These are phyloP conservation scores for Phycomyces nitens DNA, from an alignment of 192 early-diverging fungal species.

Conservation along the genomic window DNA sequence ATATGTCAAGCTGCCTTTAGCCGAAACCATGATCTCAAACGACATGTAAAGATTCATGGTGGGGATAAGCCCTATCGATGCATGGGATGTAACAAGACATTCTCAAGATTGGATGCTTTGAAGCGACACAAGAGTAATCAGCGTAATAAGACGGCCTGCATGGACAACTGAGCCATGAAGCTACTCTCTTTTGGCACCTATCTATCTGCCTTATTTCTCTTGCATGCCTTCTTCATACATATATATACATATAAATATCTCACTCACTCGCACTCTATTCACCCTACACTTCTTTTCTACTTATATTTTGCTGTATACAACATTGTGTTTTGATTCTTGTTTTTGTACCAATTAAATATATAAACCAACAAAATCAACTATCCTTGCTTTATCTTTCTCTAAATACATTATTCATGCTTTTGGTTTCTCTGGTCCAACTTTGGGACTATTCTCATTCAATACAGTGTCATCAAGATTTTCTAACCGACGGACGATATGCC, in stretches of 20 bases:
- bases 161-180: not conserved
- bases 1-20: conserved; percentile 49
- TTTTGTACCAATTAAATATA: not conserved
- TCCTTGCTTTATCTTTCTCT: too few species aligned
- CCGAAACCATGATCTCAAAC: conserved; percentile 72
- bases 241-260: not conserved
- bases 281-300: not conserved
- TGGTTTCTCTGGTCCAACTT: too few species aligned
- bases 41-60: conserved; percentile 73
- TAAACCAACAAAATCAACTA: too few species aligned
- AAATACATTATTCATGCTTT: too few species aligned
- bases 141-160: conserved; percentile 12
- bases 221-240: not conserved
- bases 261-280: not conserved
- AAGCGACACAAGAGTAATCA: conserved; percentile 50
- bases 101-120: conserved; percentile 63
- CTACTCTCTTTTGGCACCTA: not conserved
- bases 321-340: not conserved
- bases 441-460: too few species aligned
- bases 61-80: conserved; percentile 76
- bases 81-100: conserved; percentile 67
- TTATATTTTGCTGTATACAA: conserved; percentile 3
- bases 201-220: not conserved
- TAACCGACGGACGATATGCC: conserved; percentile 36
- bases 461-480: conserved; percentile 17